Percentiles rank a stretch among this genome's conserved stretches.
phyloP scores from a whole-genome alignment of 495 filamentous ascomycete genomes.

The Annulohypoxylon nitens region DNA sequence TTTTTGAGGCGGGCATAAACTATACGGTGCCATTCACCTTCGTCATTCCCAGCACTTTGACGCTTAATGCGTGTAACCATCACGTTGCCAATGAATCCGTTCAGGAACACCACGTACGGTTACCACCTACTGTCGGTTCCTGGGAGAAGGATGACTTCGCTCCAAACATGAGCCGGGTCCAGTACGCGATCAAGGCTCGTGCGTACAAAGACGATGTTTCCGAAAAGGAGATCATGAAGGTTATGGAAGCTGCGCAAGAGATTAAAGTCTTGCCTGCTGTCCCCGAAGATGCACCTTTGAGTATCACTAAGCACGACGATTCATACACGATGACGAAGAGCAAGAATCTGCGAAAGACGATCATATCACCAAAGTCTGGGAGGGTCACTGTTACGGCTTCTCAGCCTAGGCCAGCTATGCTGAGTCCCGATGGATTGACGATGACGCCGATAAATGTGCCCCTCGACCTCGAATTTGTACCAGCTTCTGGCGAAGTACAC shows the following conservation, averaged over 20 bases:
- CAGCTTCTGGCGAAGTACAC: constrained; percentile 64
- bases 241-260: constrained; percentile 66
- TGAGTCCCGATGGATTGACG: constrained; percentile 63
- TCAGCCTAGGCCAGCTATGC: constrained; percentile 77
- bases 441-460: constrained; percentile 71
- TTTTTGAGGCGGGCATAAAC: constrained; percentile 73
- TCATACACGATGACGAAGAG: constrained; percentile 78
- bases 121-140: constrained; percentile 87
- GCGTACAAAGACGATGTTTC: constrained; percentile 57
- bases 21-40: constrained; percentile 90
- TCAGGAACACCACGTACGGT: constrained; percentile 76
- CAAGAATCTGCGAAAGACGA: constrained; percentile 80
- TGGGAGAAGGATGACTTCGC: constrained; percentile 81
- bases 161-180: constrained; percentile 82
- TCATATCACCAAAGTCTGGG: constrained; percentile 84
- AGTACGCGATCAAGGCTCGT: constrained; percentile 77
- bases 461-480: constrained; percentile 79
- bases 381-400: constrained; percentile 75
- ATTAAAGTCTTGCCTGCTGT: constrained; percentile 82
- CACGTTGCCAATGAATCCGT: constrained; percentile 65
- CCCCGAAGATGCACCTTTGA: constrained; percentile 82
- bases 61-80: constrained; percentile 67
- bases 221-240: constrained; percentile 47
- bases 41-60: constrained; percentile 80
- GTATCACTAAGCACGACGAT: constrained; percentile 67